Percentiles rank a stretch among this genome's conserved stretches.
Conservation (phyloP, 768 basidiomycete genomes). For the Coprinopsis cinerea region DNA sequence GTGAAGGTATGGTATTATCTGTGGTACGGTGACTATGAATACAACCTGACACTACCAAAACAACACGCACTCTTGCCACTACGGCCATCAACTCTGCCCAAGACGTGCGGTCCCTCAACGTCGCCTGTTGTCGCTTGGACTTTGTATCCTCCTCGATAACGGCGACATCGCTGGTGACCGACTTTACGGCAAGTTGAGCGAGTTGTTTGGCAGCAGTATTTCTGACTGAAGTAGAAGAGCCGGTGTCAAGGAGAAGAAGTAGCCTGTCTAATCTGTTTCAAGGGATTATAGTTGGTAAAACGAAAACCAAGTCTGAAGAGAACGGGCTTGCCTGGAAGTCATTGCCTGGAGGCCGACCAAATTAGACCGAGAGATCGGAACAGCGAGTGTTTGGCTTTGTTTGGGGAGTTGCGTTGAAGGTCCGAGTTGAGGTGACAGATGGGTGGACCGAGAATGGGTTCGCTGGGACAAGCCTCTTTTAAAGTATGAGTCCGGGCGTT, state of each 20-base stretch:
- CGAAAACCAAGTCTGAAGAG: background rate
- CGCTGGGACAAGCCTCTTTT: too few relatives aligned
- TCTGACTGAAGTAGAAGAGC: slow-evolving; percentile 84
- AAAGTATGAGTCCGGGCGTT: too few relatives aligned
- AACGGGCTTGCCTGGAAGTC: slow-evolving; percentile 61
- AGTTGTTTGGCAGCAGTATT: slow-evolving; percentile 96
- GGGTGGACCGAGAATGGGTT: too few relatives aligned
- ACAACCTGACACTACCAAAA: background rate
- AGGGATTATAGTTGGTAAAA: background rate
- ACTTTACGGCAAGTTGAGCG: slow-evolving; percentile 84
- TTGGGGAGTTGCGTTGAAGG: slow-evolving; percentile 51
- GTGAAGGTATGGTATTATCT: slow-evolving; percentile 89
- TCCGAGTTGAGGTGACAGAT: too few relatives aligned
- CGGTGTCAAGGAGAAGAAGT: slow-evolving; percentile 91
- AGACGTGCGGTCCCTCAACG: slow-evolving; percentile 60
- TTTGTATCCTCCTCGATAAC: slow-evolving; percentile 72
- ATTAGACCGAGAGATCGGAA: slow-evolving; percentile 4
- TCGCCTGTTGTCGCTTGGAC: slow-evolving; percentile 49
- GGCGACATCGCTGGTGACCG: slow-evolving; percentile 77
- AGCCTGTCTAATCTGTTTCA: slow-evolving; percentile 93
- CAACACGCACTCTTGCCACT: slow-evolving; percentile 67
- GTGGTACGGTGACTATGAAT: slow-evolving; percentile 13
- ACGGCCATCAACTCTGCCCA: slow-evolving; percentile 92
- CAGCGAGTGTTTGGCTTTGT: slow-evolving; percentile 36
- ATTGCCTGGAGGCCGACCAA: slow-evolving; percentile 53